These are phyloP conservation scores for Schoenoplectus triqueter DNA, from an alignment of 202 grass and related monocot species.

Conservation along the genomic window DNA sequence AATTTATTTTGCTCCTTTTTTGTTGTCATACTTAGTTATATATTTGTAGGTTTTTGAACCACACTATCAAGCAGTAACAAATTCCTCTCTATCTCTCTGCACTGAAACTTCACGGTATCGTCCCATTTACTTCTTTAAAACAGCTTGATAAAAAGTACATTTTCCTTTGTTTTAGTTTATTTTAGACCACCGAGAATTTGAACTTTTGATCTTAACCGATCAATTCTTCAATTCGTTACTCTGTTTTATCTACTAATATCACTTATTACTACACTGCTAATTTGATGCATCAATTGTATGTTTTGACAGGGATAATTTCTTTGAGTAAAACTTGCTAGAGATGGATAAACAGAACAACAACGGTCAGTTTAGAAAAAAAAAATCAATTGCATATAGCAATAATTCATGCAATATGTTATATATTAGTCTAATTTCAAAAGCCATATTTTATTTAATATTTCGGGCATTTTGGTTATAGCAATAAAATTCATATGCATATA, in stretches of 20 bases:
- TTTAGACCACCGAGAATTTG: no score
- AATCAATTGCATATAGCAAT: not conserved
- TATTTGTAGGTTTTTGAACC: not conserved
- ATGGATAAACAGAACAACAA: slow-evolving; percentile 22
- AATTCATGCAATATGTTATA: not conserved
- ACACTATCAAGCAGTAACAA: not conserved
- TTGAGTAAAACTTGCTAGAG: not conserved
- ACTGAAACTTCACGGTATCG: no score
- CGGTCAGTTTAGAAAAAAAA: no score
- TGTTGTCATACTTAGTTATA: not conserved
- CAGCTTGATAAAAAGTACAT: no score
- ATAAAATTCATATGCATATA: not conserved
- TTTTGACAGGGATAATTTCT: not conserved
- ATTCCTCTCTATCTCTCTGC: not conserved
- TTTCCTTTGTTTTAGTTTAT: not conserved
- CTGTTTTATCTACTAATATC: not conserved
- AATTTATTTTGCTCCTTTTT: not conserved
- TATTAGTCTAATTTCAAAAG: no score
- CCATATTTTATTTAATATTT: no score
- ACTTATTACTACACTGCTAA: not conserved
- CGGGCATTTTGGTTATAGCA: not conserved
- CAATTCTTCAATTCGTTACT: not conserved
- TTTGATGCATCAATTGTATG: not conserved
- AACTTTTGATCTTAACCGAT: no score
- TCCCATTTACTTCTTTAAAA: no score